phyloP scores from a whole-genome alignment of 768 basidiomycete species.

The Albatrellus ellisii region DNA sequence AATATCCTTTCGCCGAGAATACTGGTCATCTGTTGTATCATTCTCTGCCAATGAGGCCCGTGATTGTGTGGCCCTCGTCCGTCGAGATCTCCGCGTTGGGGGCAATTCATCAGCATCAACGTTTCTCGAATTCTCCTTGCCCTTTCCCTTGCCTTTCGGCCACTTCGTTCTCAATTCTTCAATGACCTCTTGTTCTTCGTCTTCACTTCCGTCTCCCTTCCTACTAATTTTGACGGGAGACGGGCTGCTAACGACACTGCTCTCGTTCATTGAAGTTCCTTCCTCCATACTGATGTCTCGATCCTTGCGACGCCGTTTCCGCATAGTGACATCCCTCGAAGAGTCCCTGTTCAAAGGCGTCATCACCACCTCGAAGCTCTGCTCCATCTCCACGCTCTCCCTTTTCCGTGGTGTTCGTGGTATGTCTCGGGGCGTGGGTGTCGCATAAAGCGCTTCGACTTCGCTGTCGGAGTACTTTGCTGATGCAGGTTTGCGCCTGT shows the following conservation, averaged over 20 bases:
- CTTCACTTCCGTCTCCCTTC: background rate
- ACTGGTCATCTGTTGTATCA: background rate
- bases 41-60: background rate
- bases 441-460: slow-evolving; percentile 13
- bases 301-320: slow-evolving; percentile 10
- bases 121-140: slow-evolving; percentile 17
- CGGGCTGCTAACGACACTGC: slow-evolving; percentile 10
- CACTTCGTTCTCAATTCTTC: slow-evolving; percentile 19
- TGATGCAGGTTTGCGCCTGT: background rate
- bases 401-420: slow-evolving; percentile 8
- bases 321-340: slow-evolving; percentile 11
- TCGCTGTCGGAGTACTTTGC: slow-evolving; percentile 12
- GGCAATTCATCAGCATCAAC: slow-evolving; percentile 21
- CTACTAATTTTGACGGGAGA: slow-evolving; percentile 10
- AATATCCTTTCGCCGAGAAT: background rate
- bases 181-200: slow-evolving; percentile 10
- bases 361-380: background rate
- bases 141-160: slow-evolving; percentile 16
- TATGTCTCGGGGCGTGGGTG: slow-evolving; percentile 4
- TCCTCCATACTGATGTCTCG: slow-evolving; percentile 5
- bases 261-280: slow-evolving; percentile 4
- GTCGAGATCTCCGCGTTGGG: background rate
- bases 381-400: background rate
- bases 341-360: slow-evolving; percentile 10
- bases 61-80: background rate